Base-by-base conservation (phyloP, 805 yeast species). In the Candida orba region DNA sequence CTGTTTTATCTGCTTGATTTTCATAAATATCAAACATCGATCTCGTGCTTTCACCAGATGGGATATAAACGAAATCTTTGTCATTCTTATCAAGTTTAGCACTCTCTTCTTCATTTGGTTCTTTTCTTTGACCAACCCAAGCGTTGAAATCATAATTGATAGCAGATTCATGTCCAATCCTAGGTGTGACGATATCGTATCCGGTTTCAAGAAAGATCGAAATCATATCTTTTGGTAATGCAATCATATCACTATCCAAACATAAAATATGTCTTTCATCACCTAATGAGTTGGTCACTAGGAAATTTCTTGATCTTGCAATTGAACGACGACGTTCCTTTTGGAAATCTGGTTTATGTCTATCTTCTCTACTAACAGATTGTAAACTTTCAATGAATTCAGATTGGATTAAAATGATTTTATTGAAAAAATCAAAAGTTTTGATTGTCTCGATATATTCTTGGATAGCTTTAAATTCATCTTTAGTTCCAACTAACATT, bases 71-170 rank as follows among this genome's bases (percentile, higher is more conserved):
- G 41, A 46, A 59, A 4, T 48, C 45, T 7, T 51, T 46, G 27
- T 54, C 55, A n/a, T 45, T 47, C 7, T 36, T 32, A n/a, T 46
- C 51, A 18, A 57, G 36, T 24, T 46, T 42, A 5, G 8, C 32
- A 2, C 39, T 37, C 22, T 58, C 57, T 36, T 51, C 58, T 9
- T 38, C 46, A 7, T 40, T 41, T n/a, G 69, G 69, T 18, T 30
- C 41, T 4, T 18, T 40, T 43, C 70, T 53, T 15, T 36, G 34
- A 5, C 70, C 69, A 6, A 45, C 51, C 70, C 70, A 65, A 4
- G 68, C 55, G 46, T 65, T 65, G 44, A 52, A 53, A 47, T 66
- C 70, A 47, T 65, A 66, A 38, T 66, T 67, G 29, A 37, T 40
- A 7, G 48, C 46, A 6, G 40, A 47, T 8, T 62, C 65, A 25